phyloP scores from a whole-genome alignment of 83 land plant species.

The Diphasiastrum complanatum region DNA sequence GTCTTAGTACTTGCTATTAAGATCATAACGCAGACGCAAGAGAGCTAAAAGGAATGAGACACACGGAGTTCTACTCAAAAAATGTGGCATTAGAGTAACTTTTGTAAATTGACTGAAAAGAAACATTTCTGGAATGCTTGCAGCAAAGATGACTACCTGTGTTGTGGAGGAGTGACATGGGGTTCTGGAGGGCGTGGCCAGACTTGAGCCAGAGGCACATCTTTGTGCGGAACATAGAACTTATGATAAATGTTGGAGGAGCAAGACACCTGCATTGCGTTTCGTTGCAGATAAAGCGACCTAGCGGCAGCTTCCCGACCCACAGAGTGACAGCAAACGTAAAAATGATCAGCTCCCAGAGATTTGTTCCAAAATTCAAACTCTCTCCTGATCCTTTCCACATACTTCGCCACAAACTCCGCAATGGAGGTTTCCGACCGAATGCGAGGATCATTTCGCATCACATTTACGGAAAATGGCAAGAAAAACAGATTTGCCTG shows the following conservation, averaged over 20 bases:
- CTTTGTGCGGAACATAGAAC: conserved; percentile 40
- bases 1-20: not conserved
- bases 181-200: conserved; percentile 38
- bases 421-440: conserved; percentile 38
- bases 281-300: conserved; percentile 23
- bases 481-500: conserved; percentile 45
- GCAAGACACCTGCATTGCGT: conserved; percentile 48
- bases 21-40: not conserved
- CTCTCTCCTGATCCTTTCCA: conserved; percentile 14
- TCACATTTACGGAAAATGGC: conserved; percentile 46
- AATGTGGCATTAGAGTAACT: not conserved
- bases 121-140: not conserved
- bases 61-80: not conserved
- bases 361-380: conserved; percentile 40
- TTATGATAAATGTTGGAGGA: conserved; percentile 49
- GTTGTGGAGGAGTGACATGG: conserved; percentile 26
- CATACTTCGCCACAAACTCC: conserved; percentile 35
- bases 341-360: conserved; percentile 43
- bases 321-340: conserved; percentile 43
- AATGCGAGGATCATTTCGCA: conserved; percentile 40
- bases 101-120: not conserved
- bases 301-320: conserved; percentile 39
- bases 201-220: conserved; percentile 43
- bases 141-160: conserved; percentile 22
- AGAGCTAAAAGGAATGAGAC: not conserved